Percentiles rank a stretch among this genome's conserved stretches.
Evolutionary conservation across 2,329 filamentous ascomycete species (phyloP).

Genomic region (Fusarium caatingaense): DNA sequence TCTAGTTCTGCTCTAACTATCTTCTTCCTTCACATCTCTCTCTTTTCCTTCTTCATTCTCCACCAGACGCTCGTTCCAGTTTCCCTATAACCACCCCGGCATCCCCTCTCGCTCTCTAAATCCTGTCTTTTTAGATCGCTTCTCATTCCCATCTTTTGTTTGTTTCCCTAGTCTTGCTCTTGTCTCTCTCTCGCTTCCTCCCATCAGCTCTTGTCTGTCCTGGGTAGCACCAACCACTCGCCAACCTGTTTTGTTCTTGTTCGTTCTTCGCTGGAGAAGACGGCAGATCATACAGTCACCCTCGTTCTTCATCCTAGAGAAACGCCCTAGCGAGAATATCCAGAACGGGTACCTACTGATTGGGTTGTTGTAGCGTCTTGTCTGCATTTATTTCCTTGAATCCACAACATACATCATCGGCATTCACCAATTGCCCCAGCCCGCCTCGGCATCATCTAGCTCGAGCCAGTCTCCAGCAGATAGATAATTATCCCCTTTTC

Average conservation of each 20-base stretch:
- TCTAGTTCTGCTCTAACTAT: slow-evolving; percentile 17
- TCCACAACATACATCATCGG: slow-evolving; percentile 31
- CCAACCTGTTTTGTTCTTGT: slow-evolving; percentile 24
- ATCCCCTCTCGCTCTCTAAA: slow-evolving; percentile 23
- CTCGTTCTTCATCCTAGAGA: slow-evolving; percentile 38
- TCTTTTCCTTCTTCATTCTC: slow-evolving; percentile 36
- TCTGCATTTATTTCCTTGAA: slow-evolving; percentile 38
- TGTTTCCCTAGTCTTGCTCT: slow-evolving; percentile 28
- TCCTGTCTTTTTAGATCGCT: slow-evolving; percentile 25
- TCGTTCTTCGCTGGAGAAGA: slow-evolving; percentile 38
- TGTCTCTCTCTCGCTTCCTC: slow-evolving; percentile 34
- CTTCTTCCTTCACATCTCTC: slow-evolving; percentile 12
- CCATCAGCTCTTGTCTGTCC: slow-evolving; percentile 14
- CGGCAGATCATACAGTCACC: slow-evolving; percentile 26
- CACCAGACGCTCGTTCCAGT: slow-evolving; percentile 43
- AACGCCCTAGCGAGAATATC: slow-evolving; percentile 8
- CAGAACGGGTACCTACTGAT: neutral
- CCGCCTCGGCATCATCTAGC: slow-evolving; percentile 30
- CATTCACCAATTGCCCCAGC: slow-evolving; percentile 37
- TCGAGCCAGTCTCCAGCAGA: slow-evolving; percentile 44
- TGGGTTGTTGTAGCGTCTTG: slow-evolving; percentile 26
- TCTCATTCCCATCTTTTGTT: slow-evolving; percentile 27
- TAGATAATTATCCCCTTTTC: slow-evolving; percentile 19
- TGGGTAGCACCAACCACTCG: slow-evolving; percentile 14
- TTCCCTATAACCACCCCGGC: slow-evolving; percentile 40